Percentiles rank a stretch among this genome's conserved stretches.
Conservation (phyloP, 2,329 filamentous ascomycete genomes). For the Fusarium bactridioides region DNA sequence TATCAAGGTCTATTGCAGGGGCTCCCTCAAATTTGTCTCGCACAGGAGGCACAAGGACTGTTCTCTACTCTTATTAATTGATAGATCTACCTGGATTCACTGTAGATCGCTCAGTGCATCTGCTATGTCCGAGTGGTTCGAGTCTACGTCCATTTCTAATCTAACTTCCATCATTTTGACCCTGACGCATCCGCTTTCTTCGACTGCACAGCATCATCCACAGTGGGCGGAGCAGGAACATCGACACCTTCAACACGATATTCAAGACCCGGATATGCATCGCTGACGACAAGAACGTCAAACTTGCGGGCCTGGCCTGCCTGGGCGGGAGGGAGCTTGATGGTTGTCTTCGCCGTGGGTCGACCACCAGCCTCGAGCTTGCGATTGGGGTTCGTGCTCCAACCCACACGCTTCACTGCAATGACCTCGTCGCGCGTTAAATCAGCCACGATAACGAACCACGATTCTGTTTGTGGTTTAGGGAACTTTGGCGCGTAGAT, state of each 20-base stretch:
- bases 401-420: constrained; percentile 85
- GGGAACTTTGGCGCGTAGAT: constrained; percentile 91
- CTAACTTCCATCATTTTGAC: constrained; percentile 17
- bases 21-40: neutral
- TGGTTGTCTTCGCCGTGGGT: constrained; percentile 61
- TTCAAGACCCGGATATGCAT: constrained; percentile 83
- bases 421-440: constrained; percentile 76
- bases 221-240: constrained; percentile 58
- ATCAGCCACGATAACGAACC: constrained; percentile 83
- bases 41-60: neutral
- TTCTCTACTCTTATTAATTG: neutral
- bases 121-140: neutral
- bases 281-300: constrained; percentile 81
- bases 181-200: constrained; percentile 46
- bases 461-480: constrained; percentile 93
- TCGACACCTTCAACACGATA: constrained; percentile 58
- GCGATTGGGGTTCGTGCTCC: constrained; percentile 55
- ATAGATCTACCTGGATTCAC: neutral
- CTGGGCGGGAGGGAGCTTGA: constrained; percentile 66
- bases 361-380: constrained; percentile 52
- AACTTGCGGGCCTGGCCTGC: constrained; percentile 65
- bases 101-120: neutral
- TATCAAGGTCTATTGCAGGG: neutral
- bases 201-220: constrained; percentile 56
- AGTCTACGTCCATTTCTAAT: too few species aligned